These are phyloP conservation scores for Leccinum brunneo-olivaceum DNA, from an alignment of 1,284 basidiomycete species.

Conservation along the genomic window DNA sequence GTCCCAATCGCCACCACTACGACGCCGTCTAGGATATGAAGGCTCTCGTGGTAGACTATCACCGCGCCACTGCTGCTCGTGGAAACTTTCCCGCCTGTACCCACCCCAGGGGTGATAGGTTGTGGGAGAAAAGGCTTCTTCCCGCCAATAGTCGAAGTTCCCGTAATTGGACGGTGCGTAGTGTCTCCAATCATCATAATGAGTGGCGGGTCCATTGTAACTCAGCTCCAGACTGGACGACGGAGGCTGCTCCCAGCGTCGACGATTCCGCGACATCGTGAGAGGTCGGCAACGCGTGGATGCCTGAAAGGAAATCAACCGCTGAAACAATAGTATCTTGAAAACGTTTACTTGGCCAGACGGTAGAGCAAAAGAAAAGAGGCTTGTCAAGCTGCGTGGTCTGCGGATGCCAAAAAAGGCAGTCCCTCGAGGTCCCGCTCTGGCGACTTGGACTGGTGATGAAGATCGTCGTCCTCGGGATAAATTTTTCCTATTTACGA, in stretches of 20 bases:
- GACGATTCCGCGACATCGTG: slow-evolving; percentile 16
- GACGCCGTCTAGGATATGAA: slow-evolving; percentile 10
- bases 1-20: slow-evolving; percentile 3
- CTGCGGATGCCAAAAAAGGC: neutral
- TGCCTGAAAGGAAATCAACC: neutral
- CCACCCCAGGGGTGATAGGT: slow-evolving; percentile 7
- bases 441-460: no score
- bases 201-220: neutral
- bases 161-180: slow-evolving; percentile 7
- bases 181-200: slow-evolving; percentile 4
- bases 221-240: slow-evolving; percentile 7
- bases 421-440: no score
- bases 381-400: no score
- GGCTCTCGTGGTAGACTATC: slow-evolving; percentile 10
- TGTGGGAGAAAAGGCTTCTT: slow-evolving; percentile 5
- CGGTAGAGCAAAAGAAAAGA: neutral
- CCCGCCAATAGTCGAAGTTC: slow-evolving; percentile 23
- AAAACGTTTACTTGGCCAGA: neutral
- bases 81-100: slow-evolving; percentile 5
- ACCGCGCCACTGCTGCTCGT: slow-evolving; percentile 8
- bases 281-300: slow-evolving; percentile 5
- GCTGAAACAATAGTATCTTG: slow-evolving; percentile 18
- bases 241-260: slow-evolving; percentile 11
- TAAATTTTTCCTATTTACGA: no score
- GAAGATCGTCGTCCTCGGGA: no score